These are phyloP conservation scores for Solanum megistacrolobum DNA, from an alignment of 257 asterid species.

Conservation along the genomic window DNA sequence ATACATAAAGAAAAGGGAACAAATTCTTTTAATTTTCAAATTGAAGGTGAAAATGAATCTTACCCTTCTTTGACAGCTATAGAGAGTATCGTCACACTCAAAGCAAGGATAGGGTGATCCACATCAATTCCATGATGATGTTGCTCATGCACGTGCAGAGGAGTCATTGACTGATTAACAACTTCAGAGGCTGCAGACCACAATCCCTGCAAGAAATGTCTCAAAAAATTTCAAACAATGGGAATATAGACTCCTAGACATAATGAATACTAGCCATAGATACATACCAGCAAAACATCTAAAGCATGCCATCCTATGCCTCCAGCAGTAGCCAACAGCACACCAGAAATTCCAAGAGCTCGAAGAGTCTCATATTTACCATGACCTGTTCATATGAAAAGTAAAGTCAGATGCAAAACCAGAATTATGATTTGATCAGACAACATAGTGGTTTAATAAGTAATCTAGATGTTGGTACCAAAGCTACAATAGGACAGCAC, in stretches of 20 bases:
- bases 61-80: constrained; percentile 96
- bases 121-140: constrained; percentile 79
- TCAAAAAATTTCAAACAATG: background rate
- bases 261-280: background rate
- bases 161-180: constrained; percentile 40
- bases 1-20: background rate
- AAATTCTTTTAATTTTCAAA: background rate
- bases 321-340: constrained; percentile 89
- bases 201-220: constrained; percentile 40
- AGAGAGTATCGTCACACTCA: constrained; percentile 69
- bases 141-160: constrained; percentile 36
- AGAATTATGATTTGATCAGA: background rate
- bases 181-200: constrained; percentile 63
- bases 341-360: constrained; percentile 77
- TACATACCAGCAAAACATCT: constrained; percentile 53
- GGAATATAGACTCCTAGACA: background rate
- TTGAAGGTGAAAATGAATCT: constrained; percentile 1
- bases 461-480: background rate
- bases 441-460: background rate
- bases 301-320: constrained; percentile 95
- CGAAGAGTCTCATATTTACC: constrained; percentile 95
- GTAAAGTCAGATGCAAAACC: constrained; percentile 5
- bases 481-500: background rate
- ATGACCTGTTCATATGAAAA: constrained; percentile 53
- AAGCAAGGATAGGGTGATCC: constrained; percentile 82